A percentile compares a stretch with the other conserved stretches of the same genome.
These are phyloP conservation scores for Solanum clarkiae DNA, from an alignment of 257 asterid species.

Conservation along the genomic window DNA sequence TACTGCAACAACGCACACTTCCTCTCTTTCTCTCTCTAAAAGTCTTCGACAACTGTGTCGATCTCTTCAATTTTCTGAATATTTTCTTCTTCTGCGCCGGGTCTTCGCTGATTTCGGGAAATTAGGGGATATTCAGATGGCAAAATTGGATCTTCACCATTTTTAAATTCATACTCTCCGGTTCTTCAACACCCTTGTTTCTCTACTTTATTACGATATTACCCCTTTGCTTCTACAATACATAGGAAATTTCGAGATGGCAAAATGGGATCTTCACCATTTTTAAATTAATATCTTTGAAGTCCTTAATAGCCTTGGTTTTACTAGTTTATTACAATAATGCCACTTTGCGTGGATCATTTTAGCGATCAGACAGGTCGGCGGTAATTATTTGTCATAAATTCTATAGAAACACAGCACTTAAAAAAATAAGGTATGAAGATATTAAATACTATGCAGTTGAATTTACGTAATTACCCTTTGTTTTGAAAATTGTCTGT, in stretches of 20 bases:
- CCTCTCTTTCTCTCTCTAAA: constrained; percentile 6
- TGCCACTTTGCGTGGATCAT: neutral
- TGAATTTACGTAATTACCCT: neutral
- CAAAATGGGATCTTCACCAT: neutral
- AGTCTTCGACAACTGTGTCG: constrained; percentile 14
- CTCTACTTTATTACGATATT: constrained; percentile 6
- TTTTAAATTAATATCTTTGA: neutral
- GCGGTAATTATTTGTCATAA: constrained; percentile 24
- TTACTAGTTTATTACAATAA: neutral
- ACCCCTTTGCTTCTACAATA: constrained; percentile 16
- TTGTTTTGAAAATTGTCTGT: neutral
- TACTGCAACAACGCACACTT: constrained; percentile 11
- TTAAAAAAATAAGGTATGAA: neutral
- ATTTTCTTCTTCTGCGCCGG: constrained; percentile 22
- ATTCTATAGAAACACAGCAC: neutral
- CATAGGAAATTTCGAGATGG: neutral
- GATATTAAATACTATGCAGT: neutral
- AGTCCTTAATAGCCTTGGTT: neutral
- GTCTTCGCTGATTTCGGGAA: constrained; percentile 11
- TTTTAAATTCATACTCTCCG: constrained; percentile 12
- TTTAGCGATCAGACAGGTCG: neutral
- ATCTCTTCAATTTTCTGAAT: constrained; percentile 3
- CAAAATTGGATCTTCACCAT: constrained; percentile 37
- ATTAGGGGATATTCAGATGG: constrained; percentile 26
- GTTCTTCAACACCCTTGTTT: constrained; percentile 6